A percentile compares a stretch with the other conserved stretches of the same genome.
Conservation (phyloP, 441 rosid genomes). For the Croton laevigatus region DNA sequence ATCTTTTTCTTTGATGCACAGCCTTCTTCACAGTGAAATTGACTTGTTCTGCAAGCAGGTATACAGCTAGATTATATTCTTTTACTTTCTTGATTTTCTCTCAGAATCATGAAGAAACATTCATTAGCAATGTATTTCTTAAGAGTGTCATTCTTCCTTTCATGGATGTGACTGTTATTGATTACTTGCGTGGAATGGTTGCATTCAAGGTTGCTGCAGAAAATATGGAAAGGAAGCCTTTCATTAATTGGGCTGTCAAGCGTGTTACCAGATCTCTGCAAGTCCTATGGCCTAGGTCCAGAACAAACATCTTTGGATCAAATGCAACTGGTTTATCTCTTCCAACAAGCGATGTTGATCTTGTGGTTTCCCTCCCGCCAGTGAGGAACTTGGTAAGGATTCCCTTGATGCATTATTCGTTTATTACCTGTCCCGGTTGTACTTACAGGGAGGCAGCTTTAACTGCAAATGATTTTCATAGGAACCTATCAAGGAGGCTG, state of each 20-base stretch:
- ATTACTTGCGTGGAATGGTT: constrained; percentile 26
- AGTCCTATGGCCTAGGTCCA: constrained; percentile 97
- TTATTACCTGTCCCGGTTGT: constrained; percentile 18
- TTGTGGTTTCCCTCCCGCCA: constrained; percentile 97
- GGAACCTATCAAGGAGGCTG: constrained; percentile 99
- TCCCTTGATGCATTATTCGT: constrained; percentile 15
- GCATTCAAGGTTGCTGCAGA: constrained; percentile 71
- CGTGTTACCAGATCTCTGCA: constrained; percentile 96
- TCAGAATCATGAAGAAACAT: constrained; percentile 4
- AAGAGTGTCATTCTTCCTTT: constrained; percentile 7
- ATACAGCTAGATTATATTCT: constrained; percentile 15
- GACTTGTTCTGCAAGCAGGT: constrained; percentile 94
- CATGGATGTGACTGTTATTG: constrained; percentile 12
- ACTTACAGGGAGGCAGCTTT: constrained; percentile 29
- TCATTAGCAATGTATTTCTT: constrained; percentile 16
- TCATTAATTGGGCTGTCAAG: constrained; percentile 93
- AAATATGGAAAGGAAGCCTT: constrained; percentile 81
- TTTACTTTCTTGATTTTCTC: constrained; percentile 12
- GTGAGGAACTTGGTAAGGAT: constrained; percentile 91
- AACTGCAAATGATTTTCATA: constrained; percentile 30
- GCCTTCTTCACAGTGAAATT: constrained; percentile 76
- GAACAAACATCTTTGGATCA: constrained; percentile 91
- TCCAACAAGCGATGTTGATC: constrained; percentile 98
- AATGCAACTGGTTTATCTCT: constrained; percentile 95
- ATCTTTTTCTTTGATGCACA: constrained; percentile 69